These are phyloP conservation scores for Ogataea pini DNA, from an alignment of 805 yeast species.

Conservation along the genomic window DNA sequence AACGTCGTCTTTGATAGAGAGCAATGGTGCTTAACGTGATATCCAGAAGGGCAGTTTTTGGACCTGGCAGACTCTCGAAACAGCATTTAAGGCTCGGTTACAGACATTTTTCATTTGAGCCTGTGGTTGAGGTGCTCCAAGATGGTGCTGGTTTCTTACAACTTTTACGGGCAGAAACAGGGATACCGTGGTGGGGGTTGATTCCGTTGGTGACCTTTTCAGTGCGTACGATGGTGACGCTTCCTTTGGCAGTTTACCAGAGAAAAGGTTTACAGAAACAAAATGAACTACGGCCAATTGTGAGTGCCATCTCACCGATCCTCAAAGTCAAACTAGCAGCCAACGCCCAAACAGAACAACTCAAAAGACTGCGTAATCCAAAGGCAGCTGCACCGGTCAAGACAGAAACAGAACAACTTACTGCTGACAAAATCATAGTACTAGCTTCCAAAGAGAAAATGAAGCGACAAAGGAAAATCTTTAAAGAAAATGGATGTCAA, in stretches of 20 bases:
- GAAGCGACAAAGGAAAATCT: slow-evolving; percentile 71
- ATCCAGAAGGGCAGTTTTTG: background rate
- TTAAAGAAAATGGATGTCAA: slow-evolving; percentile 66
- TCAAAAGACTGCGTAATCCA: slow-evolving; percentile 24
- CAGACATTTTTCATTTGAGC: slow-evolving; percentile 27
- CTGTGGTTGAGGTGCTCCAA: slow-evolving; percentile 22
- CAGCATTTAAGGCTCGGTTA: background rate
- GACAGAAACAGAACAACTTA: slow-evolving; percentile 43
- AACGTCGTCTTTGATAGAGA: background rate
- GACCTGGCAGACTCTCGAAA: background rate
- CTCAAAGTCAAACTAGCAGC: slow-evolving; percentile 57
- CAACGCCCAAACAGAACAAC: slow-evolving; percentile 40
- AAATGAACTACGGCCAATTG: slow-evolving; percentile 66
- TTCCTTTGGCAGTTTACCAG: slow-evolving; percentile 78
- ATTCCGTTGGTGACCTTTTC: slow-evolving; percentile 74
- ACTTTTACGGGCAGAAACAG: slow-evolving; percentile 51
- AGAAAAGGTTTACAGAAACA: slow-evolving; percentile 70
- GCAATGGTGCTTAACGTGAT: background rate
- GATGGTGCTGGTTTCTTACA: slow-evolving; percentile 40
- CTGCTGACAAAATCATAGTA: slow-evolving; percentile 76
- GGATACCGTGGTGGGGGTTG: slow-evolving; percentile 80
- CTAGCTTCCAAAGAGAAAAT: slow-evolving; percentile 77
- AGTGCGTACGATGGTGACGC: slow-evolving; percentile 63
- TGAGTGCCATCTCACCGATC: slow-evolving; percentile 75
- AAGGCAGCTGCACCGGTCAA: slow-evolving; percentile 27